phyloP scores from a whole-genome alignment of 768 basidiomycete genomes.

The Grammothele lineata region DNA sequence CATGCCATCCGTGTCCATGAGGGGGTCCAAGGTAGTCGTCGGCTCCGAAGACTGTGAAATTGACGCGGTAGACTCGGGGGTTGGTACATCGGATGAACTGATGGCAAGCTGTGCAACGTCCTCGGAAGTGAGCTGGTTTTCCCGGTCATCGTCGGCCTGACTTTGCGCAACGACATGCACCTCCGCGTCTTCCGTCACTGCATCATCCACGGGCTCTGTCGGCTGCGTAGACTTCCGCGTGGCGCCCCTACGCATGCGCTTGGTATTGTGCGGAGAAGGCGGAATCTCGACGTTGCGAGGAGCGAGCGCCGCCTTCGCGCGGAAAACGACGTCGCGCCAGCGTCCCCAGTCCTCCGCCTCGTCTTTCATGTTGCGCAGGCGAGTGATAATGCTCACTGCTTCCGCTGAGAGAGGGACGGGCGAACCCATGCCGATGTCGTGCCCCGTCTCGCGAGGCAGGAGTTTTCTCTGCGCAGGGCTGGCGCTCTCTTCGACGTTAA shows the following conservation, averaged over 20 bases:
- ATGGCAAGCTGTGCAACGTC: constrained; percentile 41
- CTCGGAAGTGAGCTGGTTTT: constrained; percentile 37
- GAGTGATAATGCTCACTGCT: constrained; percentile 74
- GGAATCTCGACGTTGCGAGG: constrained; percentile 37
- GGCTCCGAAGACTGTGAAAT: constrained; percentile 4
- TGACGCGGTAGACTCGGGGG: neutral
- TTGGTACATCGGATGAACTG: neutral
- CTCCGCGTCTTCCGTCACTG: neutral
- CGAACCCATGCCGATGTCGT: constrained; percentile 85
- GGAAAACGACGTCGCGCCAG: constrained; percentile 83
- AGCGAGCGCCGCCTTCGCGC: constrained; percentile 57
- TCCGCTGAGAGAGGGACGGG: constrained; percentile 75
- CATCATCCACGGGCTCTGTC: neutral
- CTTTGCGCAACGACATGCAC: neutral
- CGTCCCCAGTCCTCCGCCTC: constrained; percentile 87
- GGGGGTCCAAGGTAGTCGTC: neutral
- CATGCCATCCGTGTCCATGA: constrained; percentile 21
- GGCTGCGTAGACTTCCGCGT: neutral
- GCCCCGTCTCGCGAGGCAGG: constrained; percentile 80
- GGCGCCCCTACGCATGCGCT: constrained; percentile 56
- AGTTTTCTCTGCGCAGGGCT: constrained; percentile 30
- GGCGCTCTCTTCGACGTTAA: neutral
- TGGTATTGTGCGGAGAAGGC: constrained; percentile 53
- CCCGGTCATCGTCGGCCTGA: neutral
- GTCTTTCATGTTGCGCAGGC: constrained; percentile 83